These are phyloP conservation scores for Paramecium bursaria DNA, from an alignment of 73 alveolate genomes.

Conservation along the genomic window DNA sequence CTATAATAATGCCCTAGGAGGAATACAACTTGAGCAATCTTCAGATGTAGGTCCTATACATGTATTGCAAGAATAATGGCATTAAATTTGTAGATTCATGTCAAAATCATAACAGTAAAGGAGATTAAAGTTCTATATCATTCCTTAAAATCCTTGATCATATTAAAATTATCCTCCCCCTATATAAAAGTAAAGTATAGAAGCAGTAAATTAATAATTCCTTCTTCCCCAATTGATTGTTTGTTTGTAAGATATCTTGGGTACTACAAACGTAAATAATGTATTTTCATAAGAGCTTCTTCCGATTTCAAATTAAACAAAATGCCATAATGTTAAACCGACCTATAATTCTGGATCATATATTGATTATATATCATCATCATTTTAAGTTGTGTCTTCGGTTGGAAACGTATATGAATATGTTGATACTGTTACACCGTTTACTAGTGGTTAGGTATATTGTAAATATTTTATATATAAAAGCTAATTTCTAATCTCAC, in stretches of 20 bases:
- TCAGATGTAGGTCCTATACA: background rate
- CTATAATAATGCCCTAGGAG: no score
- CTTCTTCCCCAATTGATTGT: background rate
- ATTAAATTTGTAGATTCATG: background rate
- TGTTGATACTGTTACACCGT: no score
- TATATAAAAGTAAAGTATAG: background rate
- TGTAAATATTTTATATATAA: no score
- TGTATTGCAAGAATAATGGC: background rate
- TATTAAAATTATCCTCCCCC: conserved; percentile 11
- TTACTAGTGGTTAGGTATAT: no score
- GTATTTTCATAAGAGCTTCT: background rate
- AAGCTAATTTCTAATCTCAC: no score
- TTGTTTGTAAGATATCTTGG: background rate
- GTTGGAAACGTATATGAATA: no score
- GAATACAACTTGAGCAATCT: conserved; percentile 3
- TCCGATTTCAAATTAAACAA: conserved; percentile 14
- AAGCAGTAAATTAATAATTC: background rate
- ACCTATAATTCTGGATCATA: no score
- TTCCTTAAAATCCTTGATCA: background rate
- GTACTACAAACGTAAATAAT: background rate
- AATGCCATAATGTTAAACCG: no score
- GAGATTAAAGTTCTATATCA: background rate
- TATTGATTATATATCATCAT: no score
- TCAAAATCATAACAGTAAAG: background rate
- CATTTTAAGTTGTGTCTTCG: no score